These are phyloP conservation scores for Amborella trichopoda DNA, from an alignment of 164 flowering plant genomes.

Conservation along the genomic window DNA sequence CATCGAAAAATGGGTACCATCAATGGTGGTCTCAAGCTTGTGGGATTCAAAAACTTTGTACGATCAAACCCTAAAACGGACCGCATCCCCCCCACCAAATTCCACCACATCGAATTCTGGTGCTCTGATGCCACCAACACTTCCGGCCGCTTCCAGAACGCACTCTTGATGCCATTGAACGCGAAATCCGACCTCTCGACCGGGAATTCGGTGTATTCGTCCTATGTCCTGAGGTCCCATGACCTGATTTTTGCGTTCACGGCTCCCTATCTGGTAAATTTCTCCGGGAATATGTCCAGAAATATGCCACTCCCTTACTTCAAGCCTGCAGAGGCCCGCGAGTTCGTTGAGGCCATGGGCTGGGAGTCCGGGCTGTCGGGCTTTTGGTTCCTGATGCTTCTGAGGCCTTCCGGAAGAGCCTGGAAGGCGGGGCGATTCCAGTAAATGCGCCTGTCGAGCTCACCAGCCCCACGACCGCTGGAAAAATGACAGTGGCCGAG, in stretches of 20 bases:
- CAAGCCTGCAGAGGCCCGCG: conserved; percentile 20
- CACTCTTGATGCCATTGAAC: conserved; percentile 63
- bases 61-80: conserved; percentile 66
- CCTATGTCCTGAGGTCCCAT: conserved; percentile 67
- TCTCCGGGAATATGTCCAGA: conserved; percentile 8
- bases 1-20: background rate
- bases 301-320: conserved; percentile 66
- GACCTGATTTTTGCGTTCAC: conserved; percentile 64
- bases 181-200: conserved; percentile 87
- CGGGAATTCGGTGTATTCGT: conserved; percentile 64
- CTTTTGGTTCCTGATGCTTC: conserved; percentile 57
- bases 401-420: conserved; percentile 31
- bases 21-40: conserved; percentile 26
- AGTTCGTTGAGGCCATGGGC: conserved; percentile 59
- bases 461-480: conserved; percentile 19
- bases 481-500: conserved; percentile 28
- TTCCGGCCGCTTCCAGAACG: conserved; percentile 65
- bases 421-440: conserved; percentile 35
- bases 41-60: conserved; percentile 51
- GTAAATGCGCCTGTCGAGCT: conserved; percentile 5
- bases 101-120: conserved; percentile 93
- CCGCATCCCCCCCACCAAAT: conserved; percentile 39
- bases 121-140: conserved; percentile 68
- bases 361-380: conserved; percentile 65
- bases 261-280: conserved; percentile 83